Evolutionary conservation across 768 basidiomycete genomes (phyloP).

Genomic region (Auricularia auricula-judae): DNA sequence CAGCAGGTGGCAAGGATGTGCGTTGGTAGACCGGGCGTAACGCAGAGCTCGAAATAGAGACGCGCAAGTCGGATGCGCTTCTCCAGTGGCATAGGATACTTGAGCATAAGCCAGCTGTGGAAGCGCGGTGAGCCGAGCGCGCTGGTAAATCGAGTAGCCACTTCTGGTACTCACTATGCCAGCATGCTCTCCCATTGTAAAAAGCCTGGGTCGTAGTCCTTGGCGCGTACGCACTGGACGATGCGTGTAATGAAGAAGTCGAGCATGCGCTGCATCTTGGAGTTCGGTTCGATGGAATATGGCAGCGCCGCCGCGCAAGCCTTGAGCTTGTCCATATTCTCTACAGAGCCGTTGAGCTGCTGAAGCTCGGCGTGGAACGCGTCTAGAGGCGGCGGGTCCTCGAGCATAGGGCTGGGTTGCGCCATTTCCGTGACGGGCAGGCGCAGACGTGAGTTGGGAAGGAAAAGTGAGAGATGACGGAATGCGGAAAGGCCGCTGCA

Average conservation of each 20-base stretch:
- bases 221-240: slow-evolving; percentile 59
- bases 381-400: background rate
- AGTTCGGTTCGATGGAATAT: slow-evolving; percentile 64
- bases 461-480: background rate
- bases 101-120: slow-evolving; percentile 67
- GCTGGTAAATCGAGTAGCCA: slow-evolving; percentile 1
- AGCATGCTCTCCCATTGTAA: slow-evolving; percentile 73
- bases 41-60: slow-evolving; percentile 67
- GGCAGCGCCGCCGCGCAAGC: slow-evolving; percentile 57
- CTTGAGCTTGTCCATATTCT: slow-evolving; percentile 47
- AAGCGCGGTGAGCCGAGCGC: slow-evolving; percentile 7
- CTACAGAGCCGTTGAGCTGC: slow-evolving; percentile 21
- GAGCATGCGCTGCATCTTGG: slow-evolving; percentile 65
- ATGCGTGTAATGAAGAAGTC: slow-evolving; percentile 51
- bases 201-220: slow-evolving; percentile 74
- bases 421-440: background rate
- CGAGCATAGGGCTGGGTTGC: background rate
- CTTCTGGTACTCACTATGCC: slow-evolving; percentile 42
- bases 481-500: background rate
- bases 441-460: background rate
- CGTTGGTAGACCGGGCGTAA: slow-evolving; percentile 65
- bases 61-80: slow-evolving; percentile 63
- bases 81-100: slow-evolving; percentile 77
- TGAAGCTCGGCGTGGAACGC: background rate
- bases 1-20: slow-evolving; percentile 57